Conservation (phyloP, 805 yeast species). For the Candida palmyrensis region DNA sequence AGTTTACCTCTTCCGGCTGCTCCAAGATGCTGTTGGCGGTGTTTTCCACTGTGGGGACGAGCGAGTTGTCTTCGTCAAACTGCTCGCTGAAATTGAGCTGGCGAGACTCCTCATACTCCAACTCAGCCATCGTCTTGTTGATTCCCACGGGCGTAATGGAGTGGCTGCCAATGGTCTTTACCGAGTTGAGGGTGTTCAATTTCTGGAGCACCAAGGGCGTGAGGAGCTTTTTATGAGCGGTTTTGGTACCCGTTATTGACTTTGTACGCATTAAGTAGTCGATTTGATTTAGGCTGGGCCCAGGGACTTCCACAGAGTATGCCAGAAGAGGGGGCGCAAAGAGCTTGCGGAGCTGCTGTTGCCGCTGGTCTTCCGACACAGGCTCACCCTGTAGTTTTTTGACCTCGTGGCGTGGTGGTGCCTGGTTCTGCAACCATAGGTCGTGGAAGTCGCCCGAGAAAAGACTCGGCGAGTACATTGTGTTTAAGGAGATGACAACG, state of each 20-base stretch:
- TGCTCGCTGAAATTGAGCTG: not conserved
- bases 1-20: constrained; percentile 20
- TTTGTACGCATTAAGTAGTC: constrained; percentile 13
- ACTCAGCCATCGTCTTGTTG: constrained; percentile 35
- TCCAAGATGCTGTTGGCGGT: constrained; percentile 9
- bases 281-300: constrained; percentile 15
- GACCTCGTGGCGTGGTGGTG: constrained; percentile 5
- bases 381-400: constrained; percentile 3
- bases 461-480: constrained; percentile 48
- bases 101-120: constrained; percentile 18
- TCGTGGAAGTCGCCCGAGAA: constrained; percentile 42
- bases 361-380: constrained; percentile 9
- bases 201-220: constrained; percentile 18
- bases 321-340: constrained; percentile 53
- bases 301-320: constrained; percentile 43
- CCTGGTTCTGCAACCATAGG: constrained; percentile 31
- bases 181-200: constrained; percentile 18
- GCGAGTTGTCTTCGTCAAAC: constrained; percentile 11
- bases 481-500: too few species aligned
- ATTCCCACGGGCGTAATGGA: constrained; percentile 36
- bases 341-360: constrained; percentile 16
- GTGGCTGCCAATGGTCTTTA: constrained; percentile 29
- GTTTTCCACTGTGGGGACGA: constrained; percentile 20
- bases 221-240: constrained; percentile 1
- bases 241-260: constrained; percentile 4